Percentiles rank a stretch among this genome's conserved stretches.
phyloP scores from a whole-genome alignment of 192 early-diverging fungal species.

The Entomortierella parvispora region DNA sequence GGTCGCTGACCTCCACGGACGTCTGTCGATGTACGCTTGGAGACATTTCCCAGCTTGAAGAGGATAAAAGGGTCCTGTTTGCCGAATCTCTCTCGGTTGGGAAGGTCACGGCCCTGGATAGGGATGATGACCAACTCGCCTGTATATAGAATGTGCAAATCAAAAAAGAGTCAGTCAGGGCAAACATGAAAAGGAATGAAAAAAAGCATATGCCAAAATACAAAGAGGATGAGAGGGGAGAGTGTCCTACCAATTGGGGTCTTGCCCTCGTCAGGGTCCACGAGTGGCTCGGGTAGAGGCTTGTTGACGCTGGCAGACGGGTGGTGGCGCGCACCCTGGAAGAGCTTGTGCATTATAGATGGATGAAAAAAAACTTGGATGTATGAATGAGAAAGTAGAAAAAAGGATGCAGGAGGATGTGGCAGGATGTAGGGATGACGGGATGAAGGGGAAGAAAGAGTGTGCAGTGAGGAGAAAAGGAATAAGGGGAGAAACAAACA shows the following conservation, averaged over 20 bases:
- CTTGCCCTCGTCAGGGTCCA: slow-evolving; percentile 51
- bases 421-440: too few relatives aligned
- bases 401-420: too few relatives aligned
- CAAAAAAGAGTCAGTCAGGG: too few relatives aligned
- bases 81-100: slow-evolving; percentile 52
- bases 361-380: too few relatives aligned
- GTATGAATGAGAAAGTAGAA: too few relatives aligned
- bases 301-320: slow-evolving; percentile 35
- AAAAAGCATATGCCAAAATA: too few relatives aligned
- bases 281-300: slow-evolving; percentile 45
- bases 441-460: too few relatives aligned
- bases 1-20: slow-evolving; percentile 67
- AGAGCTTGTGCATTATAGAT: slow-evolving; percentile 31
- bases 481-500: too few relatives aligned
- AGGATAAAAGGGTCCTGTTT: slow-evolving; percentile 66
- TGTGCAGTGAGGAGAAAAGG: too few relatives aligned
- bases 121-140: slow-evolving; percentile 43
- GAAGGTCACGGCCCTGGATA: slow-evolving; percentile 48
- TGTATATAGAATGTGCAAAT: background rate
- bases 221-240: too few relatives aligned
- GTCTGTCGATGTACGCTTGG: slow-evolving; percentile 58
- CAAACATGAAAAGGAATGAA: too few relatives aligned
- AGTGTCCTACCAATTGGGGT: slow-evolving; percentile 51
- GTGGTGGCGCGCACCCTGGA: slow-evolving; percentile 15
- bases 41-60: slow-evolving; percentile 57